Conservation (phyloP, 805 yeast genomes). For the baker's yeast (Saccharomyces cerevisiae) region DNA sequence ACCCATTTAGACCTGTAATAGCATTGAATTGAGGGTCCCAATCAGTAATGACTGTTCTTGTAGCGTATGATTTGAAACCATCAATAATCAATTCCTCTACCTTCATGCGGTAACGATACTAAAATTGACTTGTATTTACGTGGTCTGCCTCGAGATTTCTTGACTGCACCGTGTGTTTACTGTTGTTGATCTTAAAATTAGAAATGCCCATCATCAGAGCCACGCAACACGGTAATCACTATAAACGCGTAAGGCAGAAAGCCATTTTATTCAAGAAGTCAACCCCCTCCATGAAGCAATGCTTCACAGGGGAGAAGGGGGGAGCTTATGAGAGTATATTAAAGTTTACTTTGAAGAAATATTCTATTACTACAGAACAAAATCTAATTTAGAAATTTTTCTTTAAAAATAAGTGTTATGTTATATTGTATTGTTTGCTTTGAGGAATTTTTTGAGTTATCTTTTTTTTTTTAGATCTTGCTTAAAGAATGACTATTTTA, state of each 20-base stretch:
- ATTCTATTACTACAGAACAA: neutral
- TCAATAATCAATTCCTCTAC: constrained; percentile 95
- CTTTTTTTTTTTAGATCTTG: neutral
- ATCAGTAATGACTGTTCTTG: constrained; percentile 86
- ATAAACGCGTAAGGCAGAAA: neutral
- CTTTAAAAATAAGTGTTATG: neutral
- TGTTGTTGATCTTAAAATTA: neutral
- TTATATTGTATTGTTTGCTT: neutral
- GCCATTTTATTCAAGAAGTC: neutral
- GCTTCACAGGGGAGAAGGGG: neutral
- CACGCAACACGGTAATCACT: neutral
- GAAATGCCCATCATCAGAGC: neutral
- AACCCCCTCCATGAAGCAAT: too few relatives aligned
- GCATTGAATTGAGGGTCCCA: constrained; percentile 98
- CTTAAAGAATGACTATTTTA: constrained; percentile 13
- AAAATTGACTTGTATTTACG: neutral
- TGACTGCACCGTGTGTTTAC: neutral
- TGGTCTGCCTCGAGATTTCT: neutral
- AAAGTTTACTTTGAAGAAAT: neutral
- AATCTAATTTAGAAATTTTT: neutral
- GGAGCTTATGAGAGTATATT: neutral
- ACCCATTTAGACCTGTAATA: constrained; percentile 94
- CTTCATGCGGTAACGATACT: constrained; percentile 42
- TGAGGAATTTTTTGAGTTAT: neutral
- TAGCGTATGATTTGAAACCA: constrained; percentile 96